phyloP scores from a whole-genome alignment of 129 eudicot species.

The Flaveria sonorensis region DNA sequence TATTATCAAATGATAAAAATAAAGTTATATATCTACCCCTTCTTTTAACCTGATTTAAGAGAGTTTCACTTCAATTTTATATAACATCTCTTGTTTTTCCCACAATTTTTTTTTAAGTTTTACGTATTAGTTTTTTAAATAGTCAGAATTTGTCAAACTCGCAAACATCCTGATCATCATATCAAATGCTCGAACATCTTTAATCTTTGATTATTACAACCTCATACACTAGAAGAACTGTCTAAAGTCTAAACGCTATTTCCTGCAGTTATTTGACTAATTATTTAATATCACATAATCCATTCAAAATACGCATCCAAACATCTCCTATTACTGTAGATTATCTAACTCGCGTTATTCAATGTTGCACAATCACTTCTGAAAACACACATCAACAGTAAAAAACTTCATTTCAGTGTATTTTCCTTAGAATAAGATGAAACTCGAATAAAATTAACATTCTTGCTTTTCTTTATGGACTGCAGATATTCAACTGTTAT shows the following conservation, averaged over 20 bases:
- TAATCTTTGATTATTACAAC: neutral
- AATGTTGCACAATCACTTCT: neutral
- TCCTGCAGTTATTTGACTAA: neutral
- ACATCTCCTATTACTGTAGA: neutral
- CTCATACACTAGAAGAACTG: neutral
- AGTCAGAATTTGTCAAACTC: neutral
- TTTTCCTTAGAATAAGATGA: neutral
- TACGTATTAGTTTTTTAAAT: neutral
- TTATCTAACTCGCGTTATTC: neutral
- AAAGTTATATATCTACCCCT: neutral
- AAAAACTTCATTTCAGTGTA: neutral
- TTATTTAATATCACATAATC: neutral
- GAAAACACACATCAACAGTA: neutral
- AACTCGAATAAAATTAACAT: neutral
- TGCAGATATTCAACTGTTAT: conserved; percentile 61
- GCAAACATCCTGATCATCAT: neutral
- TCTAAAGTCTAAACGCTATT: neutral
- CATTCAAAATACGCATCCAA: neutral
- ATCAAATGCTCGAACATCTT: too few relatives aligned
- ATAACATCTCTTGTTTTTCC: neutral
- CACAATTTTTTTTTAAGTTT: neutral
- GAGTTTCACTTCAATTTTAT: neutral
- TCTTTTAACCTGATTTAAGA: neutral
- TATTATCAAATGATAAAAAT: neutral
- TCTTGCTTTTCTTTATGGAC: conserved; percentile 6